Evolutionary conservation across 179 eudicot species (phyloP).

Genomic region (Actinidia arguta): DNA sequence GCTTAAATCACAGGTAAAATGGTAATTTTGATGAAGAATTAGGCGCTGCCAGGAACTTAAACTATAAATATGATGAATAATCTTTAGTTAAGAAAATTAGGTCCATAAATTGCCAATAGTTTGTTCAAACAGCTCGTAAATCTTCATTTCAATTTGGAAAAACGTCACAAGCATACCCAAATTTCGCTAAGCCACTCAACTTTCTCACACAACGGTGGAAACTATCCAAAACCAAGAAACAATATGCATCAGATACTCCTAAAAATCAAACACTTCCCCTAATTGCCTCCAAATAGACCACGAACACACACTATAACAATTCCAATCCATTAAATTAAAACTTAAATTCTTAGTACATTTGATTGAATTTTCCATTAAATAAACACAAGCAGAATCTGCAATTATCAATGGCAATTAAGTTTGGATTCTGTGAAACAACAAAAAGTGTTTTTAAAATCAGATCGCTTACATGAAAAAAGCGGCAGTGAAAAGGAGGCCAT

Average conservation of each 20-base stretch:
- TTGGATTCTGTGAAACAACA: not conserved
- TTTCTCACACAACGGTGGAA: not conserved
- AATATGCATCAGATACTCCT: not conserved
- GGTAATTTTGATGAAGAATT: too few relatives aligned
- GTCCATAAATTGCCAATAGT: not conserved
- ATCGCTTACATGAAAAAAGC: conserved; percentile 79
- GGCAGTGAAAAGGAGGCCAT: conserved; percentile 79
- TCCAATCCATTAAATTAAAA: not conserved
- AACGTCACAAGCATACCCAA: not conserved
- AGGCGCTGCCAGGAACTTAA: too few relatives aligned
- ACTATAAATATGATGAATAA: too few relatives aligned
- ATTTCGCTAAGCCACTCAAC: not conserved
- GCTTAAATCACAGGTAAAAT: too few relatives aligned
- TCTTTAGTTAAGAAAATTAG: not conserved
- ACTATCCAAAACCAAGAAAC: too few relatives aligned
- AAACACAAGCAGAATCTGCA: not conserved
- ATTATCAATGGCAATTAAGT: too few relatives aligned
- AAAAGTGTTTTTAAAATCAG: not conserved
- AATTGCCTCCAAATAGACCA: not conserved
- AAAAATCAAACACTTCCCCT: not conserved
- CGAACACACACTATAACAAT: not conserved
- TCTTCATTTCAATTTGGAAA: not conserved
- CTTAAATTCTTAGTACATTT: not conserved
- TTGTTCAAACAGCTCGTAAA: not conserved
- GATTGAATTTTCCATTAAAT: not conserved